Conservation (phyloP, 192 early-diverging fungal genomes). For the Gonapodya prolifera region DNA sequence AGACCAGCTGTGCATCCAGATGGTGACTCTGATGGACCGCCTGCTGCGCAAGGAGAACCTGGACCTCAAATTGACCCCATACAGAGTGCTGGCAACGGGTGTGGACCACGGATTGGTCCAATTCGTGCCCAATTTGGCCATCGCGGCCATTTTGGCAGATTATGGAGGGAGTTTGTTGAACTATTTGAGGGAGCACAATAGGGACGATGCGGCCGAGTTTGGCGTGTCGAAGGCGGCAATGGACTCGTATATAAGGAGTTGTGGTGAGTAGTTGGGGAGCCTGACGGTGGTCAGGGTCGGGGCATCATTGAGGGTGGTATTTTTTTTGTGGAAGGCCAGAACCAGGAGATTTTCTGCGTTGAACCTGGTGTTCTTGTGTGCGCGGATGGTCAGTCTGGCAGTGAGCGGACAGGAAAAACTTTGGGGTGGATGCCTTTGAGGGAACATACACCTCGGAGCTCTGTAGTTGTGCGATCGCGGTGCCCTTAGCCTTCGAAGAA, state of each 20-base stretch:
- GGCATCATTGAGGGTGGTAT: too few relatives aligned
- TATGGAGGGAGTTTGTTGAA: conserved; percentile 67
- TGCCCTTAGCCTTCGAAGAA: not conserved
- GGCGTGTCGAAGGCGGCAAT: conserved; percentile 64
- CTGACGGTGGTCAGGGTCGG: too few relatives aligned
- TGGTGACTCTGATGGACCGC: conserved; percentile 95
- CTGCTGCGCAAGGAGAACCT: conserved; percentile 91
- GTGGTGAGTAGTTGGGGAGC: conserved; percentile 42
- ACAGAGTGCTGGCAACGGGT: conserved; percentile 91
- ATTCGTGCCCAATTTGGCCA: conserved; percentile 77
- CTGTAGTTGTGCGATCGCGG: not conserved
- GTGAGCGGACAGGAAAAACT: too few relatives aligned
- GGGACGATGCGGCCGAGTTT: conserved; percentile 42
- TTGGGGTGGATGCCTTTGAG: too few relatives aligned
- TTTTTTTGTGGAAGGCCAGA: too few relatives aligned
- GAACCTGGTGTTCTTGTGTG: too few relatives aligned
- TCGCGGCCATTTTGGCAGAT: conserved; percentile 81
- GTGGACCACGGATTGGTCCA: conserved; percentile 91
- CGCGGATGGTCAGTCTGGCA: too few relatives aligned
- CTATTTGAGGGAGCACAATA: conserved; percentile 65
- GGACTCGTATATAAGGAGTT: conserved; percentile 93
- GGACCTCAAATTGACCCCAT: conserved; percentile 84
- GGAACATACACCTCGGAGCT: too few relatives aligned
- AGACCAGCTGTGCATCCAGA: conserved; percentile 96
- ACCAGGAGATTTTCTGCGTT: too few relatives aligned